A percentile compares a stretch with the other conserved stretches of the same genome.
Evolutionary conservation across 2,329 filamentous ascomycete genomes (phyloP).

Genomic region (Verruconis gallopava): DNA sequence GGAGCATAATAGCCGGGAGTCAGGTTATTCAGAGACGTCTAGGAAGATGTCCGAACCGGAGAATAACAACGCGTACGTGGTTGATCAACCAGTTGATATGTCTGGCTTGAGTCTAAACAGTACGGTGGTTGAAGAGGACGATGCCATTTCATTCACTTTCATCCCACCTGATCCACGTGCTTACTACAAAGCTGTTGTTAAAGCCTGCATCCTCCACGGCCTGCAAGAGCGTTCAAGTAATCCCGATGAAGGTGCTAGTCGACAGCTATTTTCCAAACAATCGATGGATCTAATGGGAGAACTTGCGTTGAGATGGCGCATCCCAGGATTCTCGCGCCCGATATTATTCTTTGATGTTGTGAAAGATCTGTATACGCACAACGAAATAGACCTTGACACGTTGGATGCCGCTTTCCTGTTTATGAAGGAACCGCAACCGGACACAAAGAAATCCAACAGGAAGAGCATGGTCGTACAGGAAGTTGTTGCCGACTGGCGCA

Average conservation of each 20-base stretch:
- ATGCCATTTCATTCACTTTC: slow-evolving; percentile 57
- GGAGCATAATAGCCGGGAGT: slow-evolving; percentile 27
- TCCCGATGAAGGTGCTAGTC: slow-evolving; percentile 35
- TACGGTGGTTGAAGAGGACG: slow-evolving; percentile 33
- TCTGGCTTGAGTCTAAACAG: slow-evolving; percentile 41
- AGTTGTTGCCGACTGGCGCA: slow-evolving; percentile 35
- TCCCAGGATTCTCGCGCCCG: slow-evolving; percentile 69
- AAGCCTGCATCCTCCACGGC: slow-evolving; percentile 57
- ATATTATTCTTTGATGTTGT: slow-evolving; percentile 76
- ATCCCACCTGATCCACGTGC: slow-evolving; percentile 73
- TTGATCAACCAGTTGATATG: slow-evolving; percentile 58
- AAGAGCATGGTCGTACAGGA: slow-evolving; percentile 31
- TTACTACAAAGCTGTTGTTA: slow-evolving; percentile 72
- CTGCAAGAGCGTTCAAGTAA: slow-evolving; percentile 39
- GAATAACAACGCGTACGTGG: slow-evolving; percentile 29
- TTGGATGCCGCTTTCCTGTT: slow-evolving; percentile 74
- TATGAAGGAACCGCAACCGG: slow-evolving; percentile 57
- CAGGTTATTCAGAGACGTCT: slow-evolving; percentile 33
- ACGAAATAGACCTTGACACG: slow-evolving; percentile 68
- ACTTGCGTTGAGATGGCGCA: slow-evolving; percentile 74
- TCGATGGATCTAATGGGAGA: slow-evolving; percentile 76
- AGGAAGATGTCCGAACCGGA: slow-evolving; percentile 33
- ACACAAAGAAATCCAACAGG: slow-evolving; percentile 47
- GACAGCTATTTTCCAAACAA: slow-evolving; percentile 54
- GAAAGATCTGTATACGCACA: slow-evolving; percentile 71